Percentiles rank a stretch among this genome's conserved stretches.
These are phyloP conservation scores for Vigna mungo DNA, from an alignment of 306 rosid species.

Conservation along the genomic window DNA sequence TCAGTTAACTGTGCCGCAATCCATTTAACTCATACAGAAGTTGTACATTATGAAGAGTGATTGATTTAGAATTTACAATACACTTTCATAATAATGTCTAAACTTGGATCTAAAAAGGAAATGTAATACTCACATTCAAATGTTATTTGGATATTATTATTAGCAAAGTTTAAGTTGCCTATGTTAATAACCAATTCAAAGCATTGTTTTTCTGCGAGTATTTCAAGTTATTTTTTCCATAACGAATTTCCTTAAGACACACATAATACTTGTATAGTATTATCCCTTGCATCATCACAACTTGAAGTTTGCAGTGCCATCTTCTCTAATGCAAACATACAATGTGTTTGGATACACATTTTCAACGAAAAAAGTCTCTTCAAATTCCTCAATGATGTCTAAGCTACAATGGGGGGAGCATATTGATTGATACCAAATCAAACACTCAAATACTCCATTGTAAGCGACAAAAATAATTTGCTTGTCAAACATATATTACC, in stretches of 20 bases:
- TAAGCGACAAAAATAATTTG: not conserved
- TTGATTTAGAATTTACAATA: not conserved
- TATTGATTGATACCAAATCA: no score
- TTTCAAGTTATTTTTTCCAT: not conserved
- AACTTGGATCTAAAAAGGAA: not conserved
- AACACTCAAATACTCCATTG: not conserved
- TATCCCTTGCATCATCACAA: not conserved
- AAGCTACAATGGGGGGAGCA: no score
- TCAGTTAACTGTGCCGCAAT: not conserved
- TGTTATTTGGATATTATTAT: not conserved
- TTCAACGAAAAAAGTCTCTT: no score
- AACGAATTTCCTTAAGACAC: not conserved
- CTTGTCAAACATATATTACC: not conserved
- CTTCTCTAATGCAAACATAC: not conserved
- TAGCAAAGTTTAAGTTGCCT: not conserved
- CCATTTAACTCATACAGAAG: slow-evolving; percentile 23
- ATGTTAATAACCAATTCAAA: not conserved
- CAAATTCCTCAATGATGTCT: no score
- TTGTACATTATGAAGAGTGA: not conserved
- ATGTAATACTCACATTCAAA: not conserved
- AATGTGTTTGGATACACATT: no score
- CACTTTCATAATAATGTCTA: not conserved
- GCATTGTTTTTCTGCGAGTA: not conserved
- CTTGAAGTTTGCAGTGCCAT: not conserved
- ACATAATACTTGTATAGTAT: slow-evolving; percentile 1